Conservation (phyloP, 129 eudicot genomes). For the Smallanthus sonchifolius region DNA sequence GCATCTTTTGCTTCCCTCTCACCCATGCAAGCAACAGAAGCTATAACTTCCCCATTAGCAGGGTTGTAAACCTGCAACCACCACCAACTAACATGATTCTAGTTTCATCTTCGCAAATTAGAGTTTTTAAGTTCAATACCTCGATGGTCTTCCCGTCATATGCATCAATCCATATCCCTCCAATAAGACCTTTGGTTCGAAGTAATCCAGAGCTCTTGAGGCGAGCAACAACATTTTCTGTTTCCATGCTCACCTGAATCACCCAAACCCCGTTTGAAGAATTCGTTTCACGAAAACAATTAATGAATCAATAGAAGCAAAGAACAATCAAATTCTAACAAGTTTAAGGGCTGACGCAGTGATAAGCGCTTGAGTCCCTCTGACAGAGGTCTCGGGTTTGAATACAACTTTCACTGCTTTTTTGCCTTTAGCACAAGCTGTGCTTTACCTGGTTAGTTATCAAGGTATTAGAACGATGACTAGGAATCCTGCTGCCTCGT, state of each 20-base stretch:
- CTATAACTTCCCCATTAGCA: conserved; percentile 75
- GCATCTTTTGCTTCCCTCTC: conserved; percentile 79
- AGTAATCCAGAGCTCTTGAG: conserved; percentile 60
- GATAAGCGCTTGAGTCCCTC: no score
- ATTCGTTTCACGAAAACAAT: not conserved
- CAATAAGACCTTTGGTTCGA: conserved; percentile 64
- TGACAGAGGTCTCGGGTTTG: no score
- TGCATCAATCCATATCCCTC: conserved; percentile 85
- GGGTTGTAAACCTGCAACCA: conserved; percentile 72
- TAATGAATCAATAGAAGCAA: not conserved
- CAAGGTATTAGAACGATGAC: no score
- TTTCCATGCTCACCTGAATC: conserved; percentile 54
- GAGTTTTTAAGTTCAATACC: conserved; percentile 34
- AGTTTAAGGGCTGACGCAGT: not conserved
- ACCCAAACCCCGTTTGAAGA: not conserved
- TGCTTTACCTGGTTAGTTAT: no score
- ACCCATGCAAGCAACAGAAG: conserved; percentile 87
- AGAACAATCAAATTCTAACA: not conserved
- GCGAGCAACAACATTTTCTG: conserved; percentile 52
- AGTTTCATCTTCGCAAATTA: not conserved
- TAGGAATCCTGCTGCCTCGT: not conserved
- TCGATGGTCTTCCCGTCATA: conserved; percentile 70
- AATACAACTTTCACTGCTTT: no score
- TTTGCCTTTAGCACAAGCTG: no score
- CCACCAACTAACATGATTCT: conserved; percentile 18